phyloP scores from a whole-genome alignment of 805 yeast genomes.

The Kazachstania kunashirensis region DNA sequence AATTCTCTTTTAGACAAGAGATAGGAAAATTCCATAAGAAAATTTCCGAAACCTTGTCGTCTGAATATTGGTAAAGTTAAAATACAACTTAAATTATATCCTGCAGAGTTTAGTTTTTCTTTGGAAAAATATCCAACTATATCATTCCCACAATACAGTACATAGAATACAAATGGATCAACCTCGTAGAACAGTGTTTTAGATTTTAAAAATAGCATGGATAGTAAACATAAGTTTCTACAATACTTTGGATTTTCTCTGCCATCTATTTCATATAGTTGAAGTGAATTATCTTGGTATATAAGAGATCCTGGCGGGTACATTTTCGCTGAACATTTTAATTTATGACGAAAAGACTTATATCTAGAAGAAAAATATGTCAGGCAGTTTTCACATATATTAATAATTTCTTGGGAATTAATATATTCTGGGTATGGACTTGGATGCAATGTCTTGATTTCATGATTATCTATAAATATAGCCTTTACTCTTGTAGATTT shows the following conservation, averaged over 20 bases:
- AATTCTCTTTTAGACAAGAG: constrained; percentile 62
- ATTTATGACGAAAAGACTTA: constrained; percentile 56
- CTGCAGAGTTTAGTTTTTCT: constrained; percentile 62
- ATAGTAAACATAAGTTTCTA: constrained; percentile 80
- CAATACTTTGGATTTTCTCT: constrained; percentile 72
- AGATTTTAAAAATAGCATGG: constrained; percentile 81
- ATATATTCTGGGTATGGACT: constrained; percentile 90
- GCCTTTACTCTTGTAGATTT: constrained; percentile 40
- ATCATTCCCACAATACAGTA: constrained; percentile 53
- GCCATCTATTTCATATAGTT: constrained; percentile 92
- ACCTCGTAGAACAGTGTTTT: constrained; percentile 91
- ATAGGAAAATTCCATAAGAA: constrained; percentile 84
- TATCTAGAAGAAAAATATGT: constrained; percentile 67
- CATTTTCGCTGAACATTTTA: constrained; percentile 52
- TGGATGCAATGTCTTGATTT: constrained; percentile 84
- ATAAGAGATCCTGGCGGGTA: constrained; percentile 87
- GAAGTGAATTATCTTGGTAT: constrained; percentile 54
- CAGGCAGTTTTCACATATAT: constrained; percentile 77
- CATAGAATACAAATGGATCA: constrained; percentile 87
- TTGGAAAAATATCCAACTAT: constrained; percentile 94
- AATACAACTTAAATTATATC: constrained; percentile 83
- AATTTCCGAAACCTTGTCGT: constrained; percentile 79
- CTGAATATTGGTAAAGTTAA: constrained; percentile 82
- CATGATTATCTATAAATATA: constrained; percentile 61
- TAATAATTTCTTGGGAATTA: constrained; percentile 49